Base-by-base conservation (phyloP, 768 basidiomycete genomes). In the Lentinula boryana region DNA sequence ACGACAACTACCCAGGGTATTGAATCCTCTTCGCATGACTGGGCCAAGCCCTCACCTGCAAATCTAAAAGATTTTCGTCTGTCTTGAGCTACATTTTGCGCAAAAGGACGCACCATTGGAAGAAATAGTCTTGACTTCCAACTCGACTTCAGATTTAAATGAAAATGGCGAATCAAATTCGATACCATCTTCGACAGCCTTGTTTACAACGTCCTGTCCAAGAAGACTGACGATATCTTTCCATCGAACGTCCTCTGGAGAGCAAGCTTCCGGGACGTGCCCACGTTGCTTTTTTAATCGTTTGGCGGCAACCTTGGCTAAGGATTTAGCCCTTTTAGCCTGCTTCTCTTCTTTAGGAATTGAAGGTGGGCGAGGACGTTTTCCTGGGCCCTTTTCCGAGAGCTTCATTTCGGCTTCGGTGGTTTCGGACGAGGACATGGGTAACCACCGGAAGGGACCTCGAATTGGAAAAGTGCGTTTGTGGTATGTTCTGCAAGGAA, bases 1-100 rank as follows among this genome's bases (percentile, higher is more conserved):
- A 89, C 83, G 36, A 92, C 78, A 38, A 98, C 76, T 0, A 88
- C 88, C 93, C 96, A 98, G 23, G 86, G 81, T 0, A 79, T 78
- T 58, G 73, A 70, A 6, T 71, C 73, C 4, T 79, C 70, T 0
- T 74, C 70, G 9, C 79, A 76, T 4, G 81, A 77, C 10, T 83
- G 66, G 0, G 85, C 89, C 13, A 93, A 75, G 0, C 86, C 87
- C 64, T 87, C 84, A 55, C 89, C 91, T 91, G 70, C 32, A 50
- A 32, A 54, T 23, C 51, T 58, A 38, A 56, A 35, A 36, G 33
- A 56, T 52, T 43, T 31, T 63, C 55, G 62, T 43, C n/a, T 61
- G 44, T 13, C 36, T 48, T 36, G 46, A 33, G 61, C 44, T 40
- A 33, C 3, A 18, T 49, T 49, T 23, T 38, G 35, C 23, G 41